Evolutionary conservation across 805 yeast genomes (phyloP).

Genomic region (Monosporozyma servazzii): DNA sequence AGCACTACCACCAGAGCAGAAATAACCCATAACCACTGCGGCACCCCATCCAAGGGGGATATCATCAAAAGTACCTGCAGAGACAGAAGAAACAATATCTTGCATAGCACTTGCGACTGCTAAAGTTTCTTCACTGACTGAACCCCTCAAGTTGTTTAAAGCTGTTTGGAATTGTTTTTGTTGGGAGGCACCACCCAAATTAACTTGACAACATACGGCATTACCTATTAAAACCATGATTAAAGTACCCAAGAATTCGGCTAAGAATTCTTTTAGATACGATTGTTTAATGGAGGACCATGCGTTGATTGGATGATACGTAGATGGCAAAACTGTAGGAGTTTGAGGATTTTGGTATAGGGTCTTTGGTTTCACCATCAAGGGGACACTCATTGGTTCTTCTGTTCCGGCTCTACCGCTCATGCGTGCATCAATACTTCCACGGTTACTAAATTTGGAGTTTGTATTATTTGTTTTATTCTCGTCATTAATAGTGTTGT

Average conservation of each 20-base stretch:
- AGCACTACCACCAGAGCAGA: constrained; percentile 41
- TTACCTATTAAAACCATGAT: constrained; percentile 39
- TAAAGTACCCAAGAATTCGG: constrained; percentile 45
- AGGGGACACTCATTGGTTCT: constrained; percentile 15
- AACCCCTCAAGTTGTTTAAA: constrained; percentile 1
- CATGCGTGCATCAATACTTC: constrained; percentile 4
- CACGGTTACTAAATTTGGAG: background rate
- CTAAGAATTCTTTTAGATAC: constrained; percentile 37
- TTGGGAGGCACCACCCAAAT: constrained; percentile 27
- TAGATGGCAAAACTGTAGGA: constrained; percentile 31
- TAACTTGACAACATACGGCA: constrained; percentile 40
- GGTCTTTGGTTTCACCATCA: constrained; percentile 31
- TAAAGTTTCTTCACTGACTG: constrained; percentile 5
- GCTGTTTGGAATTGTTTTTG: constrained; percentile 8
- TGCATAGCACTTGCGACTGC: constrained; percentile 5
- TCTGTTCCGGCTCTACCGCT: constrained; percentile 1
- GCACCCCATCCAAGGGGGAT: constrained; percentile 46
- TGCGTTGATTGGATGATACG: constrained; percentile 29
- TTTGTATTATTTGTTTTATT: background rate
- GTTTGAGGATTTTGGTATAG: constrained; percentile 32
- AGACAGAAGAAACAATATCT: constrained; percentile 7
- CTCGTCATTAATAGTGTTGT: background rate
- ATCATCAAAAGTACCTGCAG: constrained; percentile 35
- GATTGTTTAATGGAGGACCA: constrained; percentile 31
- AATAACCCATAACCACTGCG: constrained; percentile 44